Evolutionary conservation across 805 yeast species (phyloP).

Genomic region (Kodamaea fukazawae): DNA sequence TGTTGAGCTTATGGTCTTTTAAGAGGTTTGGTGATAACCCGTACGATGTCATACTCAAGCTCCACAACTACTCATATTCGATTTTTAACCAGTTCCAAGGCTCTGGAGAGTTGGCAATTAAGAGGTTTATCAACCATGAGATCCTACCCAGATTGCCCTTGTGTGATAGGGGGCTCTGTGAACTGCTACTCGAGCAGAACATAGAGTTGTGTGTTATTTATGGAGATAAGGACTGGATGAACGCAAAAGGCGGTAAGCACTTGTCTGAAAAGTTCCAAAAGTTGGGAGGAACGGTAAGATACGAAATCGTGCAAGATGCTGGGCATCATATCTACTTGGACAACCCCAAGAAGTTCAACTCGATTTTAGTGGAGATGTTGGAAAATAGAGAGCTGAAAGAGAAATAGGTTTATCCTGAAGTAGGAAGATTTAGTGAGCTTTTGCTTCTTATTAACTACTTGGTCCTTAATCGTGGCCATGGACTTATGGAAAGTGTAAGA

Average conservation of each 20-base stretch:
- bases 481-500: too few species aligned
- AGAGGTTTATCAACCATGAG: constrained; percentile 39
- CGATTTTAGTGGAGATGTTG: constrained; percentile 23
- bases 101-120: constrained; percentile 43
- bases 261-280: constrained; percentile 25
- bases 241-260: constrained; percentile 34
- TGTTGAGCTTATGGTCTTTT: constrained; percentile 42
- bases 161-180: constrained; percentile 38
- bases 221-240: constrained; percentile 47
- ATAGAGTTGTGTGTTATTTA: constrained; percentile 35
- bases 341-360: constrained; percentile 34
- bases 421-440: too few species aligned
- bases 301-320: constrained; percentile 29
- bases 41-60: constrained; percentile 26
- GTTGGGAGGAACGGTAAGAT: constrained; percentile 11
- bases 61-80: constrained; percentile 40
- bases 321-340: constrained; percentile 45
- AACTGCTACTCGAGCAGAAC: constrained; percentile 21
- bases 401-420: too few species aligned
- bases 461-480: too few species aligned
- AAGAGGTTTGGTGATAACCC: constrained; percentile 27
- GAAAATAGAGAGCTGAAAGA: too few species aligned
- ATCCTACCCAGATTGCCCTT: constrained; percentile 38
- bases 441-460: too few species aligned
- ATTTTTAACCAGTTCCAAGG: constrained; percentile 44